Evolutionary conservation across 352 stramenopile genomes (phyloP), one percentile per base, ranked within the genome.

Genomic region (Aphanomyces invadans): DNA sequence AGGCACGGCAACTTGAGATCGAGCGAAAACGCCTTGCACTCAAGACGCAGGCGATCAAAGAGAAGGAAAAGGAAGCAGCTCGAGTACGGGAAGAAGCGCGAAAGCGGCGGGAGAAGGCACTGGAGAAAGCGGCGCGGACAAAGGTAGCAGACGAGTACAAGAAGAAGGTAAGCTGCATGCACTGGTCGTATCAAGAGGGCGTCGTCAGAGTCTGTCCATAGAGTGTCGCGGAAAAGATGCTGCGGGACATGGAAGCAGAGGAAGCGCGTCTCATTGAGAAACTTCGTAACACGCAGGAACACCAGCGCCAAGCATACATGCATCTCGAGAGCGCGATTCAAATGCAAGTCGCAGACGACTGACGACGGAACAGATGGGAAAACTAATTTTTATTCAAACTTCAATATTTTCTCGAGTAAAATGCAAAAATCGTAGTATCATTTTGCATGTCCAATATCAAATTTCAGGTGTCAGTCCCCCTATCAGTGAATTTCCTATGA

Each of bases 321-420:
- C 75, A 89, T 53, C 74, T 89, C 32, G 78, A 88, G 64, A 79
- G 82, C 52, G 78, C 78, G 48, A 84, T 88, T 70, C 71, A 87
- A 36, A 29, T 66, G 36, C 38, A 57, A 60, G 19, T 66, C 59
- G 4, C 54, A 4, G 32, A 62, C 17, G 19, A 59, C 19, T 46
- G 28, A 33, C 59, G 31, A 17, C 21, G 10, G 10, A 10, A 23
- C 11, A 25, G 26, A 23, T 29, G n/a, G n/a, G 46, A 31, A 21
- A 54, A 21, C n/a, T 54, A 10, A 7, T 0, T 31, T 31, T 54
- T 29, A 15, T 54, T 7, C 10, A 54, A 54, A 23, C 46, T 48
- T 48, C 1, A n/a, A 42, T 42, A 15, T 42, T 42, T 15, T 15
- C 36, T 42, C 36, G 36, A 42, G 36, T 42, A n/a, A n/a, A n/a